phyloP scores from a whole-genome alignment of 2,329 filamentous ascomycete species.

The Trichothecium sympodiale region DNA sequence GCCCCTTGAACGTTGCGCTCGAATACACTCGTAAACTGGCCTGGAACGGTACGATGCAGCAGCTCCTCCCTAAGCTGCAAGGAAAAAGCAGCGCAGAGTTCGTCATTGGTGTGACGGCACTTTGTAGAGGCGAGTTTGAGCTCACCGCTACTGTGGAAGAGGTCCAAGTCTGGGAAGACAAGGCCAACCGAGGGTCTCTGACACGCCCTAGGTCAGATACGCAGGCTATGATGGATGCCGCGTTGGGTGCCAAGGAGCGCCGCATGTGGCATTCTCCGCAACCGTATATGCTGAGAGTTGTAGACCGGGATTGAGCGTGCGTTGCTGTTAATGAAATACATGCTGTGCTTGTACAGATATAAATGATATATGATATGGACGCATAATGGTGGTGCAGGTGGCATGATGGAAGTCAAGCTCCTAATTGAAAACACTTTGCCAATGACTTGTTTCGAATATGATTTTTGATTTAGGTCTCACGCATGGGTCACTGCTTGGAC shows the following conservation, averaged over 20 bases:
- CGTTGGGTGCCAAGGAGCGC: conserved; percentile 48
- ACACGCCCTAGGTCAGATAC: conserved; percentile 38
- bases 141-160: conserved; percentile 75
- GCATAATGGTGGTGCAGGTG: too few species aligned
- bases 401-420: too few species aligned
- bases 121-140: conserved; percentile 76
- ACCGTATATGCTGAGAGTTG: conserved; percentile 42
- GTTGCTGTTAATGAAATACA: too few species aligned
- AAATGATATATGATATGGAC: too few species aligned
- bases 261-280: conserved; percentile 54
- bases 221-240: conserved; percentile 44
- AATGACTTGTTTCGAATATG: too few species aligned
- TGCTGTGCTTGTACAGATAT: too few species aligned
- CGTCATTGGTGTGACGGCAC: conserved; percentile 58
- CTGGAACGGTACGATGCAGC: conserved; percentile 78
- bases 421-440: too few species aligned
- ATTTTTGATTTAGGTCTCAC: too few species aligned
- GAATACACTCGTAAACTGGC: conserved; percentile 74
- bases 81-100: conserved; percentile 50
- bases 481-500: conserved; percentile 24
- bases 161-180: conserved; percentile 41
- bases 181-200: conserved; percentile 13
- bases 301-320: too few species aligned
- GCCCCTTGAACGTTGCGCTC: conserved; percentile 60
- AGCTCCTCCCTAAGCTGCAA: conserved; percentile 51